Conservation (phyloP, 257 asterid species). For the Cynanchum wilfordii region DNA sequence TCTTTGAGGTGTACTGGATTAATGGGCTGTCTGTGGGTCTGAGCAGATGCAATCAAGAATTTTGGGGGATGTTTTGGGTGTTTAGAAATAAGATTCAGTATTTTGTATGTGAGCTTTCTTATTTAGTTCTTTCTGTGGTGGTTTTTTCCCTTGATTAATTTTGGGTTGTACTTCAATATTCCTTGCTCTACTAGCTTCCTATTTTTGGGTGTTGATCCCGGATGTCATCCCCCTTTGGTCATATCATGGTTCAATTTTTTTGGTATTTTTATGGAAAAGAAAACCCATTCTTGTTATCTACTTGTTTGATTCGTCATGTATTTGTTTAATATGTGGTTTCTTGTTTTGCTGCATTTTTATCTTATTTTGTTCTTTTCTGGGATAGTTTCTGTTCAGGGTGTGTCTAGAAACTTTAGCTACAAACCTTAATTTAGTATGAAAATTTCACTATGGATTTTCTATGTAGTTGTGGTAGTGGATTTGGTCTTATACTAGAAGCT, state of each 20-base stretch:
- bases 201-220: background rate
- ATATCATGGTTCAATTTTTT: background rate
- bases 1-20: background rate
- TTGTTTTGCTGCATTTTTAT: background rate
- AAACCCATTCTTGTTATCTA: background rate
- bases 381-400: background rate
- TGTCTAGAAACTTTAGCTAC: background rate
- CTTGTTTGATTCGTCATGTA: background rate
- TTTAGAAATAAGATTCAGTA: background rate
- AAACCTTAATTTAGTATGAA: background rate
- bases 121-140: background rate
- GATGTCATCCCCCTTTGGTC: background rate
- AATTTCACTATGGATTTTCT: background rate
- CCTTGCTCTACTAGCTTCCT: background rate
- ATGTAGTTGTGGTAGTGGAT: background rate
- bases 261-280: background rate
- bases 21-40: background rate
- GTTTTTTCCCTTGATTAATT: conserved; percentile 7
- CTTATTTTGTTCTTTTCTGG: background rate
- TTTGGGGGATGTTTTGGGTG: background rate
- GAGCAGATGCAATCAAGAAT: background rate
- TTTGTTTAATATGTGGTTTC: background rate
- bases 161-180: background rate
- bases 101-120: background rate
- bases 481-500: background rate